These are phyloP conservation scores for Phytophthora tentaculata DNA, from an alignment of 352 stramenopile genomes.

Conservation along the genomic window DNA sequence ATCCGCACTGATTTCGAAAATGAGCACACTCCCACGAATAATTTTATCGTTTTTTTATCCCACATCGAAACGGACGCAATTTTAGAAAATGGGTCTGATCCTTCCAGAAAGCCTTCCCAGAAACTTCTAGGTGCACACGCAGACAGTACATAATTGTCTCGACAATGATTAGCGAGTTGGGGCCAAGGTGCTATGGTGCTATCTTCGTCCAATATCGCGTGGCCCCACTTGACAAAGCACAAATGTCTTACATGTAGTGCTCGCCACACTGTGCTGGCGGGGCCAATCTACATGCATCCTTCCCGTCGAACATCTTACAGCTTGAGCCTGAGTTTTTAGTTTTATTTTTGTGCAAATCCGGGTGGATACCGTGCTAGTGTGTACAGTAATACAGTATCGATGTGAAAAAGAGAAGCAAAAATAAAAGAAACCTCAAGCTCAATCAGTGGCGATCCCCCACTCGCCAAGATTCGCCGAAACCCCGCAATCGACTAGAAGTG, in stretches of 20 bases:
- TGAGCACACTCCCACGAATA: too few species aligned
- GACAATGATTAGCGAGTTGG: slow-evolving; percentile 13
- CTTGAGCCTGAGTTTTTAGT: slow-evolving; percentile 9
- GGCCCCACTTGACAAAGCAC: background rate
- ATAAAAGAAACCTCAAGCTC: slow-evolving; percentile 16
- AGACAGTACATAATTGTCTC: slow-evolving; percentile 14
- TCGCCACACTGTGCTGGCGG: background rate
- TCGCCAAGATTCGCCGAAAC: slow-evolving; percentile 43
- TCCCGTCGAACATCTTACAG: slow-evolving; percentile 3
- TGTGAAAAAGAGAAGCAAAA: slow-evolving; percentile 18
- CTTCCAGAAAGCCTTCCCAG: slow-evolving; percentile 18
- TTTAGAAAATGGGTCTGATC: slow-evolving; percentile 16
- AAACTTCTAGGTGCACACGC: slow-evolving; percentile 9
- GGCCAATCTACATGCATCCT: background rate
- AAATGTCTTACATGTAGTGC: background rate
- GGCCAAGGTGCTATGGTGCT: background rate
- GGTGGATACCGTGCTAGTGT: background rate
- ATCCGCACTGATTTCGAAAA: too few species aligned
- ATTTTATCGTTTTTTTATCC: too few species aligned
- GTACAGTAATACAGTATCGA: slow-evolving; percentile 10
- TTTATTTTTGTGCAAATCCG: slow-evolving; percentile 4
- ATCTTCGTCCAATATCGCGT: background rate
- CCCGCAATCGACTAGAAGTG: background rate
- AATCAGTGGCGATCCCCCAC: slow-evolving; percentile 19
- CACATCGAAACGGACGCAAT: background rate